phyloP scores from a whole-genome alignment of 352 stramenopile species.

The Globisporangium okanoganense region DNA sequence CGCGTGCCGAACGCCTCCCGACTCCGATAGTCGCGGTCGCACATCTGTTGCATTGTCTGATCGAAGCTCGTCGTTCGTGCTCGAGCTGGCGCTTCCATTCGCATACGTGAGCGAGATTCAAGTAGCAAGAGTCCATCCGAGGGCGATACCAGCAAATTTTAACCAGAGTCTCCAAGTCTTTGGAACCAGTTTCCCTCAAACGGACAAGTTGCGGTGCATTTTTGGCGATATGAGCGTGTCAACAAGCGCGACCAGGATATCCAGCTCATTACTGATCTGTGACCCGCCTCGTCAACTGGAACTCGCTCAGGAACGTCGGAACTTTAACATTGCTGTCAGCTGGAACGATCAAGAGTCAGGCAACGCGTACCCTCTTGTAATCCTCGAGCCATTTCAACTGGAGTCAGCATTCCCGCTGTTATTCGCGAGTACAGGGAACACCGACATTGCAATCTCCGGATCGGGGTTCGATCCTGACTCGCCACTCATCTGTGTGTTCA shows the following conservation, averaged over 20 bases:
- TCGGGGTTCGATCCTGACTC: slow-evolving; percentile 30
- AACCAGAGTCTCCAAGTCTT: slow-evolving; percentile 27
- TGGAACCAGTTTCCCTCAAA: slow-evolving; percentile 20
- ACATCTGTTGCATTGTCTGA: slow-evolving; percentile 23
- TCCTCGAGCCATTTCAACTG: slow-evolving; percentile 23
- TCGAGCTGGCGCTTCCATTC: slow-evolving; percentile 27
- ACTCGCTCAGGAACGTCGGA: background rate
- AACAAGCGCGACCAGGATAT: slow-evolving; percentile 19
- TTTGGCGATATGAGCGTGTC: slow-evolving; percentile 9
- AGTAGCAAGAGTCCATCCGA: slow-evolving; percentile 15
- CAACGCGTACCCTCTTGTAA: slow-evolving; percentile 4
- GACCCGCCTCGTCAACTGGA: slow-evolving; percentile 7
- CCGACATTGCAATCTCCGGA: slow-evolving; percentile 25
- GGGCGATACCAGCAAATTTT: slow-evolving; percentile 31
- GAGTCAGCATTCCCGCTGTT: slow-evolving; percentile 21
- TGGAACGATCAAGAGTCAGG: slow-evolving; percentile 51
- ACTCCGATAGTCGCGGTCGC: slow-evolving; percentile 4
- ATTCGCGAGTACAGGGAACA: slow-evolving; percentile 14
- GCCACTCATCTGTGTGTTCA: slow-evolving; percentile 37
- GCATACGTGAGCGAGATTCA: slow-evolving; percentile 22
- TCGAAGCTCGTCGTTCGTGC: slow-evolving; percentile 15
- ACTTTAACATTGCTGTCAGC: slow-evolving; percentile 28
- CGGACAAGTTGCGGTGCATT: slow-evolving; percentile 22
- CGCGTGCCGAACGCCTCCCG: slow-evolving; percentile 20
- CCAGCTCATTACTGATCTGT: slow-evolving; percentile 27